Evolutionary conservation across 1,284 basidiomycete species (phyloP), one percentile per base, ranked within the genome.

Genomic region (Veloboletus limbatus): DNA sequence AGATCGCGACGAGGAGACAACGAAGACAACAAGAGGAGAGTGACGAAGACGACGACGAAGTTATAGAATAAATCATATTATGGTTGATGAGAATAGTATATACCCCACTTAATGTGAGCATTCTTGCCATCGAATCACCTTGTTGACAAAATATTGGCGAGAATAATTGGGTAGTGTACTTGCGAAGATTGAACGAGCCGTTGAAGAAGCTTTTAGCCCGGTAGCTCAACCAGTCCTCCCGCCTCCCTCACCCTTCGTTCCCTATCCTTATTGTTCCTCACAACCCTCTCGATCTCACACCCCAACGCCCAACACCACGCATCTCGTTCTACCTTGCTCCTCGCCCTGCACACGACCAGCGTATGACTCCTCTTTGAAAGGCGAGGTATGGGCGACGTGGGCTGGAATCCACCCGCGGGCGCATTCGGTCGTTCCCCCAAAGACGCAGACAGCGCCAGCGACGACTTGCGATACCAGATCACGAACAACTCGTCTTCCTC

Each of bases 231-330:
- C 48, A 84, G 54, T 42, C 70, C 72, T 4, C 85, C 86, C 7
- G 71, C 72, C 45, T 78, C 74, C 60, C 82, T 74, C 53, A 86
- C 60, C 57, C 62, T 74, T 37, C 67, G 70, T 61, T 88, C 86
- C 54, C 84, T 71, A 13, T 75, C 76, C 58, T 55, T 70, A 55
- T 78, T 75, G n/a, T 65, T 67, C 59, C 84, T 70, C 42, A 77
- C 76, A 8, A 86, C 65, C 65, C 80, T 85, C 67, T 94, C 91
- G 47, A 93, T 89, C 70, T 92, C 90, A 43, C 76, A 77, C 54
- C 85, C 87, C 55, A 94, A 67, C 14, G 87, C 88, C 81, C 87
- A 92, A 58, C 89, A 90, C 92, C 91, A 94, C 20, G 85, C 75
- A 63, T 94, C 91, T 22, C 91, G 72, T 65, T 94, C 92, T 35